These are phyloP conservation scores for Rhizopogon rudus DNA, from an alignment of 768 basidiomycete species.

Conservation along the genomic window DNA sequence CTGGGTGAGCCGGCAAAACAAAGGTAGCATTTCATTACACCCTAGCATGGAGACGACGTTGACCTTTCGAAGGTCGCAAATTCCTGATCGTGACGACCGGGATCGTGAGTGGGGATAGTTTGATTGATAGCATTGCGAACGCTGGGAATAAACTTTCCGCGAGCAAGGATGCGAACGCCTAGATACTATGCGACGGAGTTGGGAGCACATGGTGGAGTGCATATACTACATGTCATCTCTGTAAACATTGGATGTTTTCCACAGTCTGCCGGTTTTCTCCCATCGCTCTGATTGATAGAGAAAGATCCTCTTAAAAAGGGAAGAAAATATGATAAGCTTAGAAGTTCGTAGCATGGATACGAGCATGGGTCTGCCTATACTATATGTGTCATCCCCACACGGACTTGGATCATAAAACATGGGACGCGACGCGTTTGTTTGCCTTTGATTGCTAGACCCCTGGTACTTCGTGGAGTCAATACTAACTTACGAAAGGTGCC, in stretches of 20 bases:
- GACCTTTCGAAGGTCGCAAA: constrained; percentile 56
- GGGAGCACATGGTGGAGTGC: not conserved
- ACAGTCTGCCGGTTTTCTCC: not conserved
- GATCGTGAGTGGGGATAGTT: constrained; percentile 74
- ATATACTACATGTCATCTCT: not conserved
- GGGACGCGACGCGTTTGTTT: constrained; percentile 49
- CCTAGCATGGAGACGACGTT: constrained; percentile 3
- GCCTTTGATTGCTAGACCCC: constrained; percentile 24
- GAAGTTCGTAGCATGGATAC: not conserved
- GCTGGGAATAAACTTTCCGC: constrained; percentile 20
- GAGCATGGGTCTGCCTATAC: not conserved
- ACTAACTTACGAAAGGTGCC: not conserved
- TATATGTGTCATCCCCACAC: not conserved
- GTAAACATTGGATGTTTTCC: not conserved
- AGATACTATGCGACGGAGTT: constrained; percentile 8
- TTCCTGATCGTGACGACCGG: constrained; percentile 91
- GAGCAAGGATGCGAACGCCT: constrained; percentile 41
- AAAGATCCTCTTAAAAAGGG: not conserved
- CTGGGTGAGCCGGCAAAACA: constrained; percentile 85
- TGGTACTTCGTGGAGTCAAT: constrained; percentile 1
- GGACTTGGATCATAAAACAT: constrained; percentile 10
- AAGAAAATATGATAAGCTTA: not conserved
- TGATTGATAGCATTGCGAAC: constrained; percentile 66
- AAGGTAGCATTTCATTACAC: constrained; percentile 42
- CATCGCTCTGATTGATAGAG: not conserved